Conservation (phyloP, 2,329 filamentous ascomycete genomes). For the Diplodia scrobiculata region DNA sequence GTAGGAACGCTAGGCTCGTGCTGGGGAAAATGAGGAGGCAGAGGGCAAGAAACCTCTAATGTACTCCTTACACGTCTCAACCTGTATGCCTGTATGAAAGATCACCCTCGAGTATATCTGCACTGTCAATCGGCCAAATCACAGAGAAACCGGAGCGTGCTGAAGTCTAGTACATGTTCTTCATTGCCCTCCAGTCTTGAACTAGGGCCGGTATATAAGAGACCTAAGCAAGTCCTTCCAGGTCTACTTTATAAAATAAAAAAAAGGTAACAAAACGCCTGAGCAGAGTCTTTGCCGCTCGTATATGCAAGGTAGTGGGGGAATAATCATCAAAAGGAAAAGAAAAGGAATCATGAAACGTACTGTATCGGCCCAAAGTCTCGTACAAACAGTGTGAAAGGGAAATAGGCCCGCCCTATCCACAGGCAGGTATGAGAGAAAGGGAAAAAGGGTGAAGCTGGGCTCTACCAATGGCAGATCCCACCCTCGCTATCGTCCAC, state of each 20-base stretch:
- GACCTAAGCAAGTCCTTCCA: not conserved
- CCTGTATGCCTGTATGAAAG: too few species aligned
- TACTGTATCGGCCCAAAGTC: not conserved
- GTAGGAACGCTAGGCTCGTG: too few species aligned
- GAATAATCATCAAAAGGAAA: not conserved
- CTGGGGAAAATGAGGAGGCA: too few species aligned
- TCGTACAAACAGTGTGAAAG: not conserved
- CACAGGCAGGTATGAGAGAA: not conserved
- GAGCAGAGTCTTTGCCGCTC: not conserved
- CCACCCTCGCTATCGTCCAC: conserved; percentile 77
- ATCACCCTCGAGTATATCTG: too few species aligned
- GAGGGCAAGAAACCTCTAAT: too few species aligned
- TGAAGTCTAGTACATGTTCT: not conserved
- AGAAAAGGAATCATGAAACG: not conserved
- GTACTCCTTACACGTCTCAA: too few species aligned
- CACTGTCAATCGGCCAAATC: too few species aligned
- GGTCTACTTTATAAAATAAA: not conserved
- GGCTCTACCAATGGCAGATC: conserved; percentile 56
- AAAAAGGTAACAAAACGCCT: not conserved
- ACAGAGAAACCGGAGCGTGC: too few species aligned
- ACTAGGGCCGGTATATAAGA: not conserved
- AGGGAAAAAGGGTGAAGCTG: not conserved
- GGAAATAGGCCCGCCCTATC: not conserved
- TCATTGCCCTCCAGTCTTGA: not conserved
- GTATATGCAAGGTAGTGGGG: not conserved